Evolutionary conservation across 371 early-diverging fungal species (phyloP), one percentile per base, ranked within the genome.

Genomic region (Mortierella sp.): DNA sequence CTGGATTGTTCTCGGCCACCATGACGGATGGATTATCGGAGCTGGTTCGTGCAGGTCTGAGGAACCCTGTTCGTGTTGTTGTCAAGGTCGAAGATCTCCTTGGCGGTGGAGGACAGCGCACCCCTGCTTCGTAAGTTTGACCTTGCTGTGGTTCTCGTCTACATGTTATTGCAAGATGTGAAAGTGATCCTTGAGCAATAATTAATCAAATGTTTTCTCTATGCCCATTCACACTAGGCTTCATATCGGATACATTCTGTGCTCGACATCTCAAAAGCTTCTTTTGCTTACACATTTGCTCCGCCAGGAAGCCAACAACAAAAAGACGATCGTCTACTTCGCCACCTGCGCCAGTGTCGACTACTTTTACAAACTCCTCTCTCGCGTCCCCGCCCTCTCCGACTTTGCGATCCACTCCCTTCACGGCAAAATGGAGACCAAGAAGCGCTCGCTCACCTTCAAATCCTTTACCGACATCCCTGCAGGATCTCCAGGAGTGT

Each of bases 1-100:
- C 98, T 0, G 97, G 99, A 21, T 89, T 99, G 40, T 99, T 99
- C 83, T 99, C 98, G 1, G 99, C 99, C 0, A 99, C 99, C 11
- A 95, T 99, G 96, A 96, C 96, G 43, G 98, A 98, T 72, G 97
- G 96, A 0, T 88, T 99, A 59, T 88, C 91, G 24, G 93, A 97
- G 77, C 89, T 99, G 13, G 94, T 96, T 2, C 90, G 94, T 37
- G 94, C 96, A 3, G 99, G 99, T 28, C 91, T 99, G 64, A 92
- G 98, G 71, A 98, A 98, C 77, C 99, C 99, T 0, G 97, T 96
- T 0, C 91, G 93, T 51, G 93, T 99, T 61, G 93, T 93, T 21
- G 96, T 96, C 55, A 95, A 97, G 82, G 98, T 98, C 31, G 94
- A 95, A 77, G 91, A 93, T 81, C 78, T 90, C 5, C 46, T 74